Evolutionary conservation across 768 basidiomycete species (phyloP), one percentile per base, ranked within the genome.

Genomic region (Agrocybe praecox): DNA sequence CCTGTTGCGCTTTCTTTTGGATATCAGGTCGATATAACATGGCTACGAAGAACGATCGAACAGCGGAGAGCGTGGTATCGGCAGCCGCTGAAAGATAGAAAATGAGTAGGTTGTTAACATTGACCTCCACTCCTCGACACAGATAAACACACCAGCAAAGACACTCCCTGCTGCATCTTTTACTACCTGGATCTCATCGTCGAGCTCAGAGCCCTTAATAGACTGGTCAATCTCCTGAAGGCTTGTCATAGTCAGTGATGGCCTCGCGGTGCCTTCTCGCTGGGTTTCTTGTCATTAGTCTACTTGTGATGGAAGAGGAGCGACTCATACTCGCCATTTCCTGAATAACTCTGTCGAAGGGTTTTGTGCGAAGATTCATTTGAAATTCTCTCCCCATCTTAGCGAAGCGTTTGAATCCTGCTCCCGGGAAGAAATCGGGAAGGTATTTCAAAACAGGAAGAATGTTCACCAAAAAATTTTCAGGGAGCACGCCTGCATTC

Each of bases 401-500:
- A 0, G 84, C 86, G 51, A 82, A 79, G 32, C 73, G 72, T 63
- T 82, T 74, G 76, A 87, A 89, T 0, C 76, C 76, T 0, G 83
- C 80, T 14, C 86, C 87, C 2, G 87, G 87, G 34, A 83, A 64
- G 81, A 82, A 89, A 45, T 65, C 61, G 0, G 88, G 87, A 0
- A 88, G 63, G 58, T 81, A 68, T 61, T 73, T 73, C 19, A 79
- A 67, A 6, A 65, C 36, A 1, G 77, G 76, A 1, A 80, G 42
- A 8, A 66, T 48, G 48, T 84, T 81, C 5, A 86, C 80, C 6
- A 82, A 66, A 55, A 75, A 82, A 32, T 70, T 58, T 12, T 79
- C 80, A 2, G 76, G 76, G 19, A 73, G 61, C 0, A 71, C 65
- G 0, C 78, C 77, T 24, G 66, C 59, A 10, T 63, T 65, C 44